Evolutionary conservation across 257 asterid genomes (phyloP), one percentile per base, ranked within the genome.

Genomic region (Salvia hispanica): DNA sequence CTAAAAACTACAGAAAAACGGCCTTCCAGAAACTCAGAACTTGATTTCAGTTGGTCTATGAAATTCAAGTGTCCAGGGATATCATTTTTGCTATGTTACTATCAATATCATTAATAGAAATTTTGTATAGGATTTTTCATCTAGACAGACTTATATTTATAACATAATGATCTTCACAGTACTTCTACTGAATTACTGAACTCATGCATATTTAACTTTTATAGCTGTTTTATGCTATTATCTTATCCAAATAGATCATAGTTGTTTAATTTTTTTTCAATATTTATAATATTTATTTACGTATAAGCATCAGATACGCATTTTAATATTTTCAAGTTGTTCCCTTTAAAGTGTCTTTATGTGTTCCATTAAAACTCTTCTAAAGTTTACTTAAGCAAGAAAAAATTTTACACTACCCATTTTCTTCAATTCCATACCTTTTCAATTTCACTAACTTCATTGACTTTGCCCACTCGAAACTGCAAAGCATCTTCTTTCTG

Each of bases 401-500:
- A 37, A 56, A 5, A 55, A 15, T 21, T 65, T 52, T 44, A 56
- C 51, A 40, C 15, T 16, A 52, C 64, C 57, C 58, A 13, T 28
- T 59, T 67, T 57, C 48, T 48, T 25, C 43, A 34, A 18, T 69
- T 64, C 73, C 14, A 53, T 67, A 93, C 99, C 99, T 88, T 91
- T 81, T 90, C 99, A 47, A 82, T 77, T 76, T 85, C 96, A 70
- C 85, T 65, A 72, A 79, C 86, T 90, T 93, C 96, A 74, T 78
- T 79, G 64, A 83, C 78, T 84, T 90, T 93, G 69, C 86, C 64
- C 71, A 84, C 86, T 52, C 97, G 92, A 68, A 90, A 93, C 76
- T 82, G 82, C 45, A 90, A 69, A 50, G 97, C 95, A 76, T 93
- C 99, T 81, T 90, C 97, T 79, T 88, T 93, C 79, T 93, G 97